phyloP scores from a whole-genome alignment of 108 stramenopile genomes.

The Cyclotella cryptica region DNA sequence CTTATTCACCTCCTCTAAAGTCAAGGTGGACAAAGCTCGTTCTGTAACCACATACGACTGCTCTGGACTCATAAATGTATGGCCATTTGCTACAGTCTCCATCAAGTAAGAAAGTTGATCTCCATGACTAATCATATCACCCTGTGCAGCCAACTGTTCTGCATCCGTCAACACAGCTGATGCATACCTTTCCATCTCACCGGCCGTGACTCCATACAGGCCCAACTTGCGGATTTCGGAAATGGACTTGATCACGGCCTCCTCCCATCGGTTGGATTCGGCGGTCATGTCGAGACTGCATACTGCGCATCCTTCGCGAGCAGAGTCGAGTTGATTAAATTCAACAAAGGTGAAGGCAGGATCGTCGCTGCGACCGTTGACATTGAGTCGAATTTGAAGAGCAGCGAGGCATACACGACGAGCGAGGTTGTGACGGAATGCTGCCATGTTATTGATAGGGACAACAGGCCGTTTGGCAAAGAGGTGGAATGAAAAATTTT shows the following conservation, averaged over 20 bases:
- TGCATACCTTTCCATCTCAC: slow-evolving; percentile 94
- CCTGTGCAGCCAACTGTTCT: slow-evolving; percentile 93
- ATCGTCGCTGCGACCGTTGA: slow-evolving; percentile 89
- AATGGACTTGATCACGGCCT: slow-evolving; percentile 89
- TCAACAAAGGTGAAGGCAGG: slow-evolving; percentile 98
- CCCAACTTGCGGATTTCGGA: slow-evolving; percentile 94
- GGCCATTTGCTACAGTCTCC: slow-evolving; percentile 97
- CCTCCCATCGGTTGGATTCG: slow-evolving; percentile 93
- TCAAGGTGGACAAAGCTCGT: slow-evolving; percentile 84
- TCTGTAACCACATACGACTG: slow-evolving; percentile 91
- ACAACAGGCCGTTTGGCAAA: slow-evolving; percentile 97
- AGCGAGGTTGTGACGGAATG: slow-evolving; percentile 88
- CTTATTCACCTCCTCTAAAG: slow-evolving; percentile 94
- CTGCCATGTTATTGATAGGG: slow-evolving; percentile 82
- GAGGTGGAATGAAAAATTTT: slow-evolving; percentile 94
- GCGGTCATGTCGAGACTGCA: slow-evolving; percentile 96
- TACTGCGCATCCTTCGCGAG: slow-evolving; percentile 96
- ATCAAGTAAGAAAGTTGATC: slow-evolving; percentile 95
- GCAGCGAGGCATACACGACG: slow-evolving; percentile 93
- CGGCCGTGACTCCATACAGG: slow-evolving; percentile 87
- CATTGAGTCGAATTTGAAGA: slow-evolving; percentile 96
- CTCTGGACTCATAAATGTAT: slow-evolving; percentile 97
- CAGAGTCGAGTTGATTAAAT: slow-evolving; percentile 97
- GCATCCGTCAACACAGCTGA: slow-evolving; percentile 93
- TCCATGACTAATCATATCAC: slow-evolving; percentile 91